phyloP scores from a whole-genome alignment of 148 eudicot species.

The Rhododendron kiyosumense region DNA sequence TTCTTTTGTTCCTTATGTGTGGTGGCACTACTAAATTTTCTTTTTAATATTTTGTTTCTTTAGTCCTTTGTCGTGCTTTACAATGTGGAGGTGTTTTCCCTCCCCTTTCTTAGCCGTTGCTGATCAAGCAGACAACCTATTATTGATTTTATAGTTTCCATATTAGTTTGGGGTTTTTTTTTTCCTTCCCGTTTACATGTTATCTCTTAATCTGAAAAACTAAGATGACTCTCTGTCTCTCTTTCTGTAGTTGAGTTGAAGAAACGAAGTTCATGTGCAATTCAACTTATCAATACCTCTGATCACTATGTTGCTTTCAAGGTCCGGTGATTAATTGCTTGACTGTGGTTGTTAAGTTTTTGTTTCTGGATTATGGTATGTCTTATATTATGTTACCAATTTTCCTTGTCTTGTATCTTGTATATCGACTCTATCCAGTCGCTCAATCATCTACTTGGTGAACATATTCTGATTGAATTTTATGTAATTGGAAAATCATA shows the following conservation, averaged over 20 bases:
- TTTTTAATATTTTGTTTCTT: neutral
- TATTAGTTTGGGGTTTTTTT: neutral
- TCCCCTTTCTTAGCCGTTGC: neutral
- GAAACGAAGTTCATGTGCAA: slow-evolving; percentile 65
- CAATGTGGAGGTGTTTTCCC: neutral
- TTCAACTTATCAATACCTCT: slow-evolving; percentile 51
- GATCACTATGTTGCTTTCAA: slow-evolving; percentile 62
- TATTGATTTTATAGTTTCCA: neutral
- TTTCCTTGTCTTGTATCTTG: neutral
- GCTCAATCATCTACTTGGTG: neutral
- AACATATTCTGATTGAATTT: neutral
- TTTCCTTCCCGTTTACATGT: neutral
- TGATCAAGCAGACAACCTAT: neutral
- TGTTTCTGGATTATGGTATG: neutral
- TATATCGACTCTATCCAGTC: neutral
- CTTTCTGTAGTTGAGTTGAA: slow-evolving; percentile 57
- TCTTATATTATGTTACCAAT: neutral
- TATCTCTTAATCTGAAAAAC: neutral
- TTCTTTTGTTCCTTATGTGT: neutral
- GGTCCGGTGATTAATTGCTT: slow-evolving; percentile 29
- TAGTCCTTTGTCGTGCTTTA: neutral
- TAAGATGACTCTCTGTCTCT: neutral
- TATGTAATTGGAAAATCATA: slow-evolving; percentile 7
- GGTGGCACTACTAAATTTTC: neutral
- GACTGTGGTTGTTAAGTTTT: neutral